A percentile compares a stretch with the other conserved stretches of the same genome.
phyloP scores from a whole-genome alignment of 768 basidiomycete species.

The Leucosporidium scottii region DNA sequence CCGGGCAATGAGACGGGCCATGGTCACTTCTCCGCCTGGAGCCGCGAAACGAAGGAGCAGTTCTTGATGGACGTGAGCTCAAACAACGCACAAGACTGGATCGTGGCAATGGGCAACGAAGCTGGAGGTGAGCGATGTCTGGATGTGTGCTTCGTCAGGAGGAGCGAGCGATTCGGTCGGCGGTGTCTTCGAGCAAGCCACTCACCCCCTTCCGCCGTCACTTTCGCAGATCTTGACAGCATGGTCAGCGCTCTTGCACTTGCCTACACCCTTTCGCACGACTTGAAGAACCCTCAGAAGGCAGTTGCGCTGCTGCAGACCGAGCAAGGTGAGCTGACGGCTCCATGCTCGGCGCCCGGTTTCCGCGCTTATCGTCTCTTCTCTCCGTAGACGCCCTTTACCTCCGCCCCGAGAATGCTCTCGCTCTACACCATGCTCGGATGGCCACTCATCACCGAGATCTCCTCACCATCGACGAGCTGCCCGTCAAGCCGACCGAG shows the following conservation, averaged over 20 bases:
- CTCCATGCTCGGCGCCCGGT: neutral
- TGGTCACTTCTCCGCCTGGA: neutral
- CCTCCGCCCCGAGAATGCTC: slow-evolving; percentile 24
- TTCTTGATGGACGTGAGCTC: neutral
- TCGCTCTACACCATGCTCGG: slow-evolving; percentile 17
- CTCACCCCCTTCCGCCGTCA: neutral
- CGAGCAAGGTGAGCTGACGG: slow-evolving; percentile 13
- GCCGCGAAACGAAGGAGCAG: neutral
- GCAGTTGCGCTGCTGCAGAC: slow-evolving; percentile 27
- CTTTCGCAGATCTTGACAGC: neutral
- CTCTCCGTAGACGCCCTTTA: slow-evolving; percentile 20
- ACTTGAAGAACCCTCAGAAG: neutral
- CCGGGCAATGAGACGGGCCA: no score
- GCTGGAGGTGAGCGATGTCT: neutral
- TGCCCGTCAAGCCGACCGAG: slow-evolving; percentile 31
- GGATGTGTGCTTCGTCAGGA: neutral
- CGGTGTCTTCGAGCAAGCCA: neutral
- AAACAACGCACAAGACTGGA: neutral
- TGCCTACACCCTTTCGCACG: slow-evolving; percentile 19
- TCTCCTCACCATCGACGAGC: slow-evolving; percentile 30
- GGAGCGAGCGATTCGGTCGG: no score
- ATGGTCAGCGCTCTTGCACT: slow-evolving; percentile 22
- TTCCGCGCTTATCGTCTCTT: neutral
- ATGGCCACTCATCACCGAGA: slow-evolving; percentile 26
- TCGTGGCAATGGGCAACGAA: slow-evolving; percentile 30